phyloP scores from a whole-genome alignment of 2,329 filamentous ascomycete genomes.

The Zymoseptoria tritici region DNA sequence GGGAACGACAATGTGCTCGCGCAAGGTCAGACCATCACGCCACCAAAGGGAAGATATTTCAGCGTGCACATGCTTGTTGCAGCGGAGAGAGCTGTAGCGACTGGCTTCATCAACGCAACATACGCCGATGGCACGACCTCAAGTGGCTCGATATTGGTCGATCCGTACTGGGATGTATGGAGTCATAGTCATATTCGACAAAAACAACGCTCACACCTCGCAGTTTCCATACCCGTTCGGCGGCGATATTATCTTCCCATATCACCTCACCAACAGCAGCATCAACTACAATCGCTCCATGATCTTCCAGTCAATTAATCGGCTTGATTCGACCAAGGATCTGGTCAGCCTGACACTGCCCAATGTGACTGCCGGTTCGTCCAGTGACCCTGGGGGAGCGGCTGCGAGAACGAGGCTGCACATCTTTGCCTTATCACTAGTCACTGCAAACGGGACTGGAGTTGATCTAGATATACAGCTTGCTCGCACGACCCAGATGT shows the following conservation, averaged over 20 bases:
- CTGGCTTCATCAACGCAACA: conserved; percentile 32
- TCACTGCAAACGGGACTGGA: conserved; percentile 22
- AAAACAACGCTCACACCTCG: background rate
- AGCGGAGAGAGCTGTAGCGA: conserved; percentile 33
- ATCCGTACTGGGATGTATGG: conserved; percentile 29
- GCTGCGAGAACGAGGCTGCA: conserved; percentile 29
- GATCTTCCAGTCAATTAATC: conserved; percentile 35
- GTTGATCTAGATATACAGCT: conserved; percentile 31
- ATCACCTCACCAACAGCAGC: conserved; percentile 30
- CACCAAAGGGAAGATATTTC: conserved; percentile 31
- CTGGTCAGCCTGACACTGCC: conserved; percentile 31
- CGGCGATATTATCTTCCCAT: conserved; percentile 35
- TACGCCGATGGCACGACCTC: conserved; percentile 33
- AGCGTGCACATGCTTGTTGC: conserved; percentile 36
- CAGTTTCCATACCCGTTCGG: conserved; percentile 36
- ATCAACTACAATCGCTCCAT: conserved; percentile 35
- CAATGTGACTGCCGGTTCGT: conserved; percentile 30
- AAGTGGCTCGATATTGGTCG: conserved; percentile 29
- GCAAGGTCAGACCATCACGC: conserved; percentile 29
- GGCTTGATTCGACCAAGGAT: conserved; percentile 35
- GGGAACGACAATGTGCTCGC: conserved; percentile 35
- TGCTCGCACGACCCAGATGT: conserved; percentile 36
- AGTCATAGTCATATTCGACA: background rate
- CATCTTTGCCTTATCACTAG: conserved; percentile 34
- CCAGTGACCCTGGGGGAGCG: conserved; percentile 27